Evolutionary conservation across 176 grass and related monocot species (phyloP), one percentile per base, ranked within the genome.

Genomic region (Hsuehochloa calcarea): DNA sequence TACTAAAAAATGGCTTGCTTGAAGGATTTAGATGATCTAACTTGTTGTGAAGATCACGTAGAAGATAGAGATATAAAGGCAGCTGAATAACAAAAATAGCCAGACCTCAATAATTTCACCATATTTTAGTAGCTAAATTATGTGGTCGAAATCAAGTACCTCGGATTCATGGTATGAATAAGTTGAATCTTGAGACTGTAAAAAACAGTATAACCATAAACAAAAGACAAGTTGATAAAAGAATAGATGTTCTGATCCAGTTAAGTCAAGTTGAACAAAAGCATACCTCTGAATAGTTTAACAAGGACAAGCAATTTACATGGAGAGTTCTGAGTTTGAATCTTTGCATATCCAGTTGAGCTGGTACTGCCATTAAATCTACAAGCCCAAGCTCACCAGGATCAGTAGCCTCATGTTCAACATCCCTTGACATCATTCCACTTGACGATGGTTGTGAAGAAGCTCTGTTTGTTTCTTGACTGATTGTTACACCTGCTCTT

Each of bases 281-380:
- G 67, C 67, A 74, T 86, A 94, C 92, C 90, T 94, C 92, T 75
- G 90, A 93, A 85, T 91, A 89, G 88, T 90, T 92, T 77, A 97
- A 78, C 66, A 97, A 79, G 72, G 75, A 90, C 44, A 95, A 80
- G 67, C 90, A 91, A 82, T 75, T 86, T 78, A 82, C 29, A 74
- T 15, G 85, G 38, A 97, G 92, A 90, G 90, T 84, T 90, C 95
- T 97, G 89, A 94, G 90, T 90, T 95, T 95, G 65, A 82, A 95
- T 85, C 85, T 84, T 86, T 97, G 92, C 80, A 82, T 90, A 91
- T 97, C 91, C 80, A 97, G 77, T 51, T 79, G 80, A 83, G 74
- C 17, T n/a, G 92, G 89, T 65, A 81, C 72, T 81, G 88, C 85
- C 52, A 88, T 86, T 83, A 97, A 70, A 88, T 95, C 95, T 79